phyloP scores from a whole-genome alignment of 257 asterid species.

The Nicotiana undulata region DNA sequence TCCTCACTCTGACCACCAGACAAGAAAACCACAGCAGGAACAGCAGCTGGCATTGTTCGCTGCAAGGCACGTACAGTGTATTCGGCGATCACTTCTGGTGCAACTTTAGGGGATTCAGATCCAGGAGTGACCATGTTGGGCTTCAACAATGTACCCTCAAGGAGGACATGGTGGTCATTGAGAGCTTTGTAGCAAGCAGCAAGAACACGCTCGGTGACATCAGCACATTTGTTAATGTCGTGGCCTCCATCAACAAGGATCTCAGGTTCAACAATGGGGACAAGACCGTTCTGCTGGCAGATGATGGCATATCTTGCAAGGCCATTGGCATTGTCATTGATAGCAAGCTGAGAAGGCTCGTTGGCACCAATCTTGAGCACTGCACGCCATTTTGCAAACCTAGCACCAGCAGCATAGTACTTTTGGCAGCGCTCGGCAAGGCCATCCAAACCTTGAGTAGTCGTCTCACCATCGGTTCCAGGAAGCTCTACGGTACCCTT shows the following conservation, averaged over 20 bases:
- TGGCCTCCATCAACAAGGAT: conserved; percentile 74
- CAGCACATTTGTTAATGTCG: conserved; percentile 55
- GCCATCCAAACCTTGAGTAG: conserved; percentile 94
- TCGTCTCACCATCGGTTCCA: conserved; percentile 92
- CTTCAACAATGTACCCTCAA: conserved; percentile 65
- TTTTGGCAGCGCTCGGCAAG: conserved; percentile 78
- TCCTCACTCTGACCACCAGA: conserved; percentile 98
- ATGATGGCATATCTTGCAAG: conserved; percentile 91
- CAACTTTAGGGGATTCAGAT: conserved; percentile 48
- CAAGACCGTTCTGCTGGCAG: conserved; percentile 87
- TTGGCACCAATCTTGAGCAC: conserved; percentile 78
- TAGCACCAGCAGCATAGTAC: conserved; percentile 74
- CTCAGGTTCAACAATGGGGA: conserved; percentile 76
- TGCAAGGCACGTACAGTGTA: conserved; percentile 81
- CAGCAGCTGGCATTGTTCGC: conserved; percentile 92
- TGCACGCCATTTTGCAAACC: conserved; percentile 94
- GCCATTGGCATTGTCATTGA: conserved; percentile 81
- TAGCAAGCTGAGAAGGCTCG: conserved; percentile 83
- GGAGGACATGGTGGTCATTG: conserved; percentile 63
- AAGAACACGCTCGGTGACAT: conserved; percentile 66
- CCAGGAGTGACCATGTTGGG: conserved; percentile 87
- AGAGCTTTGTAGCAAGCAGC: conserved; percentile 75
- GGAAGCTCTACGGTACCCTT: conserved; percentile 90
- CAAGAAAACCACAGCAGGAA: conserved; percentile 85
- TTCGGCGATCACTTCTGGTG: conserved; percentile 69